These are phyloP conservation scores for Scheffersomyces stipitis DNA, from an alignment of 805 yeast genomes.

Conservation along the genomic window DNA sequence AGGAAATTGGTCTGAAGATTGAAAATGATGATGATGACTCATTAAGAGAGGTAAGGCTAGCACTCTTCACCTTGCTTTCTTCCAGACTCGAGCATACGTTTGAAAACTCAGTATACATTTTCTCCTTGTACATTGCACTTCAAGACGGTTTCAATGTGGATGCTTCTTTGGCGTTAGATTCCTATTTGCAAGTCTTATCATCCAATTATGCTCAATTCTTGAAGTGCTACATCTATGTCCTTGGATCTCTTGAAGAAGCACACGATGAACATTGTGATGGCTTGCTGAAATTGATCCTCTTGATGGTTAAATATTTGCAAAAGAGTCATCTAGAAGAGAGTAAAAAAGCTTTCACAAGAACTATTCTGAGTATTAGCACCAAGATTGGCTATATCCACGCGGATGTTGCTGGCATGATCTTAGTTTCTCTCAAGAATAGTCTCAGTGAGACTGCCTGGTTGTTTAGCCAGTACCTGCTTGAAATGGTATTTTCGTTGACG, in stretches of 20 bases:
- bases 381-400: conserved; percentile 6
- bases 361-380: background rate
- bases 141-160: background rate
- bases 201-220: no score
- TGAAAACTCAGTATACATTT: conserved; percentile 12
- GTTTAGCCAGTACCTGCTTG: conserved; percentile 66
- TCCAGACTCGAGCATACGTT: no score
- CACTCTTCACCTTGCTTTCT: no score
- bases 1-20: conserved; percentile 9
- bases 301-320: background rate
- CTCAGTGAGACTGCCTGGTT: conserved; percentile 55
- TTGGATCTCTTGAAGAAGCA: background rate
- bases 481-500: conserved; percentile 47
- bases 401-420: conserved; percentile 8
- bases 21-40: conserved; percentile 2
- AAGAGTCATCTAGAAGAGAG: background rate
- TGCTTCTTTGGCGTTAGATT: background rate
- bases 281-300: background rate
- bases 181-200: background rate
- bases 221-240: background rate
- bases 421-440: conserved; percentile 33
- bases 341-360: background rate
- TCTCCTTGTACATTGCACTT: conserved; percentile 14
- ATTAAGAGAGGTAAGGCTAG: no score
- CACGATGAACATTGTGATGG: background rate